Conservation (phyloP, 202 grass and related monocot genomes). For the Brachypodium distachyon region DNA sequence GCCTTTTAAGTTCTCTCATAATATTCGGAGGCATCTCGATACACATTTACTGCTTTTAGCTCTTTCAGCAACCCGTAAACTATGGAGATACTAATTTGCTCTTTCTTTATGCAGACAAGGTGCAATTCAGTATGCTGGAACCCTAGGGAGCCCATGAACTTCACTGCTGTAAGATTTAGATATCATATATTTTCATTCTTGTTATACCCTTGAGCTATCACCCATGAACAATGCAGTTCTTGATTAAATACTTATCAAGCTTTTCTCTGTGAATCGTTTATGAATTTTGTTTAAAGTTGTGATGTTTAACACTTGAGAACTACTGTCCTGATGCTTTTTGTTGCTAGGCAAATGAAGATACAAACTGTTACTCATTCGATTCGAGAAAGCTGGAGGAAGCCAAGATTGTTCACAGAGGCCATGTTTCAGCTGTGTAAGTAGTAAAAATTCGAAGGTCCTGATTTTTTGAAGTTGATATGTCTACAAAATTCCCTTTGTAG, state of each 20-base stretch:
- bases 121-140: conserved; percentile 94
- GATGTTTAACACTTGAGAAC: background rate
- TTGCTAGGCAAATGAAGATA: conserved; percentile 92
- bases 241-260: background rate
- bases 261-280: background rate
- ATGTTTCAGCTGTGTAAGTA: conserved; percentile 97
- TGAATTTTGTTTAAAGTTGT: background rate
- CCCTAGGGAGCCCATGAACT: conserved; percentile 96
- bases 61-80: background rate
- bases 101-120: conserved; percentile 65
- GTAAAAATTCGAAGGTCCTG: background rate
- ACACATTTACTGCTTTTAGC: conserved; percentile 10
- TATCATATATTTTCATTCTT: background rate
- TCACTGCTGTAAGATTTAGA: conserved; percentile 74
- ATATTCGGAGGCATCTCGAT: background rate
- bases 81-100: background rate
- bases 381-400: conserved; percentile 82
- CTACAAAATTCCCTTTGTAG: background rate
- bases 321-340: conserved; percentile 17
- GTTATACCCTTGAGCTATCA: background rate
- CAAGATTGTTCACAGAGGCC: conserved; percentile 87
- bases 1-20: background rate
- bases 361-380: conserved; percentile 93
- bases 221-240: background rate
- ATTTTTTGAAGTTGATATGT: background rate